A percentile compares a stretch with the other conserved stretches of the same genome.
These are phyloP conservation scores for Jimgerdemannia flammicorona DNA, from an alignment of 192 early-diverging fungal genomes.

Conservation along the genomic window DNA sequence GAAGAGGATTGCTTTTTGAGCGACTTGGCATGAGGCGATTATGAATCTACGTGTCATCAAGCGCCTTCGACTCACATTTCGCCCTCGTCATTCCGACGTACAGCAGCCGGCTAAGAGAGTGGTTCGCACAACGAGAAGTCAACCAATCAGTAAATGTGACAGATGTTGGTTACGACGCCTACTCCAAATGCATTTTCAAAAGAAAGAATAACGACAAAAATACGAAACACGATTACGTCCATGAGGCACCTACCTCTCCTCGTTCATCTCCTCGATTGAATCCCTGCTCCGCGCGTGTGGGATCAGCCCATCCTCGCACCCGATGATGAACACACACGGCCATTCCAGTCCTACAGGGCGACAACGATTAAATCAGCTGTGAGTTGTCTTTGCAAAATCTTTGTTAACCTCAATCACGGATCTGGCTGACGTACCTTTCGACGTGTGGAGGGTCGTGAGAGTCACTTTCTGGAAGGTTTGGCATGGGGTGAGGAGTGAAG, in stretches of 20 bases:
- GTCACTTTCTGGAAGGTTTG: conserved; percentile 11
- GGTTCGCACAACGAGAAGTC: neutral
- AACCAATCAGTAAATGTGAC: too few relatives aligned
- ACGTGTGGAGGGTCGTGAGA: conserved; percentile 11
- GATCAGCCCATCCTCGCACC: conserved; percentile 17
- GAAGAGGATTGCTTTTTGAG: neutral
- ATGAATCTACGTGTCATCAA: too few relatives aligned
- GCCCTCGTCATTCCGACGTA: conserved; percentile 29
- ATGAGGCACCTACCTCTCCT: conserved; percentile 17
- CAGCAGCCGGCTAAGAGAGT: conserved; percentile 8
- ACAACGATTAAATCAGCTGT: neutral
- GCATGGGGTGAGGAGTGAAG: too few relatives aligned
- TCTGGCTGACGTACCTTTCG: conserved; percentile 11
- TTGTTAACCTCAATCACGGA: too few relatives aligned
- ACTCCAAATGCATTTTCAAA: too few relatives aligned
- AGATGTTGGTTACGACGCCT: too few relatives aligned
- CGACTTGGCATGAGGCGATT: too few relatives aligned
- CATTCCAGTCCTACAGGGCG: conserved; percentile 22
- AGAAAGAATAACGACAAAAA: too few relatives aligned
- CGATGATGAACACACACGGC: conserved; percentile 21
- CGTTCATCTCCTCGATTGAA: conserved; percentile 1
- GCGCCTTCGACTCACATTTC: conserved; percentile 8
- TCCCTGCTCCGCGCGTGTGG: neutral
- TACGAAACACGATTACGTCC: too few relatives aligned
- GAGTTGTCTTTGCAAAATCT: neutral